A percentile compares a stretch with the other conserved stretches of the same genome.
Evolutionary conservation across 2,329 filamentous ascomycete genomes (phyloP).

Genomic region (Alternaria novae-zelandiae): DNA sequence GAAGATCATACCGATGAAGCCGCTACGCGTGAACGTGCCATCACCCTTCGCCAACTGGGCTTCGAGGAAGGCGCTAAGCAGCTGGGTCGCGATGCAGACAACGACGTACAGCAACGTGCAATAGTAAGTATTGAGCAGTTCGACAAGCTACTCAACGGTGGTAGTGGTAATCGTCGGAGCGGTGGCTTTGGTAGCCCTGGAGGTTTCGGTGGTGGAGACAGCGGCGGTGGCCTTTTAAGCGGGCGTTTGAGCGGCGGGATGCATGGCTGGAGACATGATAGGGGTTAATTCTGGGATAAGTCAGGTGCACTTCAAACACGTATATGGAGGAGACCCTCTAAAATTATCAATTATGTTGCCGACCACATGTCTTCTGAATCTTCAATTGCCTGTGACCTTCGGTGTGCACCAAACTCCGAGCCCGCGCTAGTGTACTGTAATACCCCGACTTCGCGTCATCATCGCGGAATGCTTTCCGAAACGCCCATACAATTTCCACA

Average conservation of each 20-base stretch:
- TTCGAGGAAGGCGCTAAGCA: constrained; percentile 69
- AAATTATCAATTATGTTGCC: not conserved
- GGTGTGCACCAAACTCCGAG: not conserved
- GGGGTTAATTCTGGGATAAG: constrained; percentile 11
- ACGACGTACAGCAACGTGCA: constrained; percentile 83
- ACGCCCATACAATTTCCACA: not conserved
- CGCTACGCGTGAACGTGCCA: constrained; percentile 70
- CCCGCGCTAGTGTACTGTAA: not conserved
- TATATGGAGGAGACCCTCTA: not conserved
- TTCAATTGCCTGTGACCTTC: not conserved
- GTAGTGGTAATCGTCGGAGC: not conserved
- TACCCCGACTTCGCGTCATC: constrained; percentile 3
- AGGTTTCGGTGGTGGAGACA: constrained; percentile 16
- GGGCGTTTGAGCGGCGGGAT: constrained; percentile 13
- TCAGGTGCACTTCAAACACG: not conserved
- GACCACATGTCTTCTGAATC: not conserved
- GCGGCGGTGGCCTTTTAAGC: constrained; percentile 9
- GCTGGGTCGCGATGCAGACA: constrained; percentile 70
- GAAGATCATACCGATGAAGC: constrained; percentile 74
- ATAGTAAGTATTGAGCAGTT: constrained; percentile 77
- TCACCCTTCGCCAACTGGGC: constrained; percentile 73
- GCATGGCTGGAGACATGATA: constrained; percentile 27
- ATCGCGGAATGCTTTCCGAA: constrained; percentile 8
- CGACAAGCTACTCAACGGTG: constrained; percentile 24
- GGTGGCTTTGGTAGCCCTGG: constrained; percentile 13